Evolutionary conservation across 495 filamentous ascomycete genomes (phyloP).

Genomic region (Penicillium pancosmium): DNA sequence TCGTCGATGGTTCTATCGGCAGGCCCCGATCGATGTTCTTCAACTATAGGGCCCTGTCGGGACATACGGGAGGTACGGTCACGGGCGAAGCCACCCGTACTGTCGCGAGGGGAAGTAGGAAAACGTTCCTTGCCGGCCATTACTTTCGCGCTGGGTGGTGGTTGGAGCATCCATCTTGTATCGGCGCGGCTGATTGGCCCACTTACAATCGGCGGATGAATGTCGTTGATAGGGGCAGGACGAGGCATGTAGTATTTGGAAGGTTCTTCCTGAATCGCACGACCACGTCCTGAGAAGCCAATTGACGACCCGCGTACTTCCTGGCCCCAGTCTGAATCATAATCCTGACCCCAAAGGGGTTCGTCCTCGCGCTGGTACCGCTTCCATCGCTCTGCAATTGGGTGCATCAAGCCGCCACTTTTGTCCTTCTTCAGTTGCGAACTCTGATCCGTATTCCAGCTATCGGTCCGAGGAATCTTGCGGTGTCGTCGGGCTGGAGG

Average conservation of each 20-base stretch:
- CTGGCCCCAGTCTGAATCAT: conserved; percentile 57
- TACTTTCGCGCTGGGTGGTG: conserved; percentile 77
- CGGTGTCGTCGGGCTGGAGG: conserved; percentile 61
- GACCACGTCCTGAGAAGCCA: conserved; percentile 54
- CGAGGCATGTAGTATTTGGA: conserved; percentile 65
- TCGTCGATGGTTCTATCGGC: conserved; percentile 15
- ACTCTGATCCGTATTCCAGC: conserved; percentile 46
- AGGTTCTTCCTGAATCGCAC: conserved; percentile 41
- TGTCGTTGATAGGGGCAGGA: conserved; percentile 81
- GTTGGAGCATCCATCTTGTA: conserved; percentile 88
- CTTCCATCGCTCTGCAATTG: conserved; percentile 67
- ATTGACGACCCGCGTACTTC: conserved; percentile 51
- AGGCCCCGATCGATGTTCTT: conserved; percentile 12
- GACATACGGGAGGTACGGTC: conserved; percentile 19
- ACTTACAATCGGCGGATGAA: conserved; percentile 84
- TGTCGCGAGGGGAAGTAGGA: conserved; percentile 35
- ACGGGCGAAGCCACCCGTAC: conserved; percentile 13
- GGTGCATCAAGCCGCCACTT: conserved; percentile 32
- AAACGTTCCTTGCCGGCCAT: conserved; percentile 80
- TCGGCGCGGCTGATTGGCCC: conserved; percentile 67
- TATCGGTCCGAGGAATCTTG: conserved; percentile 50
- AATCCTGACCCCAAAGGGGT: conserved; percentile 68
- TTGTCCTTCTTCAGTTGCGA: conserved; percentile 36
- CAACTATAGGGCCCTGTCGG: conserved; percentile 5
- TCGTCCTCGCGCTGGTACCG: conserved; percentile 86